These are phyloP conservation scores for Russula lepida DNA, from an alignment of 768 basidiomycete species.

Conservation along the genomic window DNA sequence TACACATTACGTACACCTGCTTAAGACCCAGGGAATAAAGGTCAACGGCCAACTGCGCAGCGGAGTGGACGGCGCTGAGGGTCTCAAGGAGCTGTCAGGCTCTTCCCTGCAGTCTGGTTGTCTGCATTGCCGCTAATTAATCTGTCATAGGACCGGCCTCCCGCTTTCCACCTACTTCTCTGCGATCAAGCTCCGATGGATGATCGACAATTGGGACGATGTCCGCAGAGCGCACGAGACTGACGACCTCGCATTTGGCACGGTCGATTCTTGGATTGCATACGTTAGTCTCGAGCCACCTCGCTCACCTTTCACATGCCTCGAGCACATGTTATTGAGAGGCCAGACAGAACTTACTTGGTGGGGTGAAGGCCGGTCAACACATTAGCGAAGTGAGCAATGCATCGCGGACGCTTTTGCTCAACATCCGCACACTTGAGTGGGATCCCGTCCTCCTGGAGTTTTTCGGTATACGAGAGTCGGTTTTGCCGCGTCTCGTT, in stretches of 20 bases:
- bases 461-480: too few relatives aligned
- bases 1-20: slow-evolving; percentile 62
- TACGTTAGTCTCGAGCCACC: slow-evolving; percentile 45
- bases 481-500: too few relatives aligned
- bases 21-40: slow-evolving; percentile 64
- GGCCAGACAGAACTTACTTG: too few relatives aligned
- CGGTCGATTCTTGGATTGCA: slow-evolving; percentile 93
- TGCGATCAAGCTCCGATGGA: slow-evolving; percentile 93
- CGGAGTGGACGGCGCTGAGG: slow-evolving; percentile 59
- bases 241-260: slow-evolving; percentile 84
- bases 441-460: too few relatives aligned
- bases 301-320: not conserved
- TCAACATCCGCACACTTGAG: too few relatives aligned
- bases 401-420: too few relatives aligned
- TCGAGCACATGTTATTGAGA: not conserved
- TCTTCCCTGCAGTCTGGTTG: not conserved
- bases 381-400: too few relatives aligned
- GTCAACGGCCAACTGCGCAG: slow-evolving; percentile 60
- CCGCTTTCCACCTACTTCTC: slow-evolving; percentile 98
- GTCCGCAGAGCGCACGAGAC: slow-evolving; percentile 71
- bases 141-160: slow-evolving; percentile 63
- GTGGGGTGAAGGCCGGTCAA: too few relatives aligned
- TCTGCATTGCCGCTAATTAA: not conserved
- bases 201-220: too few relatives aligned
- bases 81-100: slow-evolving; percentile 53